Percentiles rank a stretch among this genome's conserved stretches.
These are phyloP conservation scores for Teunomyces kruisii DNA, from an alignment of 805 yeast genomes.

Conservation along the genomic window DNA sequence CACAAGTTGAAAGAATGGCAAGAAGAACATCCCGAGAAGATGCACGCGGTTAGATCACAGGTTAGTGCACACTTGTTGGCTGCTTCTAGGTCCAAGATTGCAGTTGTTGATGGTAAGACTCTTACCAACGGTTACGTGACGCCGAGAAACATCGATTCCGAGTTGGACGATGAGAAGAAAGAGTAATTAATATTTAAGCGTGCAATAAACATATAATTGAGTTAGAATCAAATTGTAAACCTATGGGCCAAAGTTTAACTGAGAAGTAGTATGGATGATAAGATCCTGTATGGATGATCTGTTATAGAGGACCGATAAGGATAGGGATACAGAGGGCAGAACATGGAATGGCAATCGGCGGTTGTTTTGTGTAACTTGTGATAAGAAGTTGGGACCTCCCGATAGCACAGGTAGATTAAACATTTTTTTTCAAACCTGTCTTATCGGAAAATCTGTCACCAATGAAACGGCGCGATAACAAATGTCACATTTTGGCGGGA, in stretches of 20 bases:
- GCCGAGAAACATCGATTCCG: constrained; percentile 18
- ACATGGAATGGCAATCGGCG: too few species aligned
- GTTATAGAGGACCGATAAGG: too few species aligned
- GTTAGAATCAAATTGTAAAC: background rate
- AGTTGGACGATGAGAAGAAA: constrained; percentile 21
- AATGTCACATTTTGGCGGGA: background rate
- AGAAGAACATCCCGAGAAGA: constrained; percentile 63
- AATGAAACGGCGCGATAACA: constrained; percentile 2
- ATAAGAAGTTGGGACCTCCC: background rate
- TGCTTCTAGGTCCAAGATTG: constrained; percentile 11
- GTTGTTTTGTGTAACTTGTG: background rate
- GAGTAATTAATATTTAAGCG: constrained; percentile 6
- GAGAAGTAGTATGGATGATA: too few species aligned
- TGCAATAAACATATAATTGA: too few species aligned
- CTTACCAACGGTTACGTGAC: constrained; percentile 19
- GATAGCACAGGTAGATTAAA: background rate
- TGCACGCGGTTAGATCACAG: constrained; percentile 74
- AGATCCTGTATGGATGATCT: too few species aligned
- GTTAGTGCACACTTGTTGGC: constrained; percentile 37
- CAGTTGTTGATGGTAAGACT: constrained; percentile 27
- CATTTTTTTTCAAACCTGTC: background rate
- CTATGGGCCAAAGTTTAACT: too few species aligned
- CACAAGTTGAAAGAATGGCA: constrained; percentile 78
- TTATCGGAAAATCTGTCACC: constrained; percentile 3
- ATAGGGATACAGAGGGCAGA: too few species aligned